Evolutionary conservation across 2,329 filamentous ascomycete genomes (phyloP).

Genomic region (Colletotrichum sp.): DNA sequence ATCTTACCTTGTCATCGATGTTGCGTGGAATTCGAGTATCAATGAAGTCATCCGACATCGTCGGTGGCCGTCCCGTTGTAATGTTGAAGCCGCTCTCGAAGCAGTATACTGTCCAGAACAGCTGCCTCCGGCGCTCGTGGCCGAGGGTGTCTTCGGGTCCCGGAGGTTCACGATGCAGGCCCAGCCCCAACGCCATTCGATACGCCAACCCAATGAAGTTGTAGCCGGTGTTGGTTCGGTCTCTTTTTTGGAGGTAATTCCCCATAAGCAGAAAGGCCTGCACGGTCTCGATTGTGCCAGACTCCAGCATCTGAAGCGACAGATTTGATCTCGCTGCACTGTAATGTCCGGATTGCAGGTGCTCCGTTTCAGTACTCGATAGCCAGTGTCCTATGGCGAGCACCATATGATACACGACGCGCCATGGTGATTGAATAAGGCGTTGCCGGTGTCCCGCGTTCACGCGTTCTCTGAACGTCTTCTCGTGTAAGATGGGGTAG

Average conservation of each 20-base stretch:
- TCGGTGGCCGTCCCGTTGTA: conserved; percentile 49
- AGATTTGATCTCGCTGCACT: conserved; percentile 36
- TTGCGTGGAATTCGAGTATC: conserved; percentile 48
- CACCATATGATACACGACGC: conserved; percentile 33
- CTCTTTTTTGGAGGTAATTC: conserved; percentile 56
- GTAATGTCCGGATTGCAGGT: conserved; percentile 26
- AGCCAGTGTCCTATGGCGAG: conserved; percentile 42
- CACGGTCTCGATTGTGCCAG: conserved; percentile 48
- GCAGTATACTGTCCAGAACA: conserved; percentile 46
- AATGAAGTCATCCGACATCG: conserved; percentile 44
- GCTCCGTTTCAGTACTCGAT: conserved; percentile 24
- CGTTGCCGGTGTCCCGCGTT: conserved; percentile 11
- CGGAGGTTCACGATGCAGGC: conserved; percentile 51
- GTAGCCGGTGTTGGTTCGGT: conserved; percentile 57
- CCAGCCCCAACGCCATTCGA: conserved; percentile 54
- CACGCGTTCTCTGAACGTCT: conserved; percentile 44
- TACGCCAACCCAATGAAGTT: conserved; percentile 56
- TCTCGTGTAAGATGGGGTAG: conserved; percentile 52
- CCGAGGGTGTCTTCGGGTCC: conserved; percentile 35
- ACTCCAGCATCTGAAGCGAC: conserved; percentile 47
- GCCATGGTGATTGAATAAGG: conserved; percentile 14
- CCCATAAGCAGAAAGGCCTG: conserved; percentile 49
- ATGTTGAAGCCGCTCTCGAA: conserved; percentile 54
- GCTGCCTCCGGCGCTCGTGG: conserved; percentile 38
- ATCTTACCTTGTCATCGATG: conserved; percentile 44